A percentile compares a stretch with the other conserved stretches of the same genome.
phyloP scores from a whole-genome alignment of 345 rosid species.

The Reutealis trisperma region DNA sequence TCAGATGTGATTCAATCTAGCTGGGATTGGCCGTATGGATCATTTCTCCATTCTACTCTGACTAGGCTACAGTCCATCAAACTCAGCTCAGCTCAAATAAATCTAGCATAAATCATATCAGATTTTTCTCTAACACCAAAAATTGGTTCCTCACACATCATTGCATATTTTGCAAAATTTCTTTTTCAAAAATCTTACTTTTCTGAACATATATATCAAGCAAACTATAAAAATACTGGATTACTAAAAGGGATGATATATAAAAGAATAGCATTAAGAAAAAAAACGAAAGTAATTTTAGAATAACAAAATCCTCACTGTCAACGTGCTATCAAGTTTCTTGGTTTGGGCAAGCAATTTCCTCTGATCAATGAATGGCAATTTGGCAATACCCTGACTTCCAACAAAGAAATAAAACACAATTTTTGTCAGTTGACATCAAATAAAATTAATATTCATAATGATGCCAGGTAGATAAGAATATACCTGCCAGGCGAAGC shows the following conservation, averaged over 20 bases:
- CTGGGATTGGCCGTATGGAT: background rate
- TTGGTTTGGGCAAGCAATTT: conserved; percentile 73
- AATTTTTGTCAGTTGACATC: conserved; percentile 1
- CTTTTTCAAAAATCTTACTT: background rate
- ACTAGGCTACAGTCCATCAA: background rate
- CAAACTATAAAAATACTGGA: background rate
- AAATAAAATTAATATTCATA: background rate
- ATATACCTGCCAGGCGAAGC: conserved; percentile 94
- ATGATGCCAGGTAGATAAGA: background rate
- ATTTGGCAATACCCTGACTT: conserved; percentile 83
- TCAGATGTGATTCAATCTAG: background rate
- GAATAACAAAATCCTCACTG: conserved; percentile 49
- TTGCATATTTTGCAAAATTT: background rate
- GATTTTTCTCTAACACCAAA: background rate
- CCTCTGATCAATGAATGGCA: conserved; percentile 91
- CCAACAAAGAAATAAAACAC: conserved; percentile 24
- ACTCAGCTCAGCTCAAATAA: too few species aligned
- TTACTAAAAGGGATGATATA: background rate
- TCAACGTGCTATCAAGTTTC: conserved; percentile 76
- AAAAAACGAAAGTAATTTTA: background rate
- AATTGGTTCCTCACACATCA: background rate
- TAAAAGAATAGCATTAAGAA: background rate
- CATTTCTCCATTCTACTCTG: background rate
- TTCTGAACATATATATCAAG: too few species aligned
- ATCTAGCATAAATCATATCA: too few species aligned